A percentile compares a stretch with the other conserved stretches of the same genome.
These are phyloP conservation scores for Paramarasmius palmivorus DNA, from an alignment of 1,284 basidiomycete genomes.

Conservation along the genomic window DNA sequence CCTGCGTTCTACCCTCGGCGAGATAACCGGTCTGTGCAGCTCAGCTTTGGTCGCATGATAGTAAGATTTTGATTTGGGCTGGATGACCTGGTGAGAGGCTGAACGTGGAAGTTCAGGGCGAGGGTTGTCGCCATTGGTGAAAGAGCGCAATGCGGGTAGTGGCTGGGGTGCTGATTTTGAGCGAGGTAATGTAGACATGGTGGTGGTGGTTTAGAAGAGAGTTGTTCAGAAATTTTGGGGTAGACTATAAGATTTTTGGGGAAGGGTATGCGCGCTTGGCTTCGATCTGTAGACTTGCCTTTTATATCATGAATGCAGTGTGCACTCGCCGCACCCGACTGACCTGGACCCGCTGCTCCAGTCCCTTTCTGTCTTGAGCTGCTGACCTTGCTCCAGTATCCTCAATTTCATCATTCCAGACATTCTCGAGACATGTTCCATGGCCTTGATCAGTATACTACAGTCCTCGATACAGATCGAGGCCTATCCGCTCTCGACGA, in stretches of 20 bases:
- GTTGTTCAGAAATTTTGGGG: no score
- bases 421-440: no score
- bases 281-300: neutral
- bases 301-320: slow-evolving; percentile 26
- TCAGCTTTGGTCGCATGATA: neutral
- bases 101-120: neutral
- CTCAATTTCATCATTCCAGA: no score
- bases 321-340: no score
- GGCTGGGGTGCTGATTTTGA: slow-evolving; percentile 7
- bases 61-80: neutral
- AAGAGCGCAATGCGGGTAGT: neutral
- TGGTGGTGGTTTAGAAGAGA: neutral
- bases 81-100: slow-evolving; percentile 1
- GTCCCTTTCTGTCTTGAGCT: no score
- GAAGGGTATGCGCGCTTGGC: neutral
- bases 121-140: neutral
- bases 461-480: no score
- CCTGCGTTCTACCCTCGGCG: slow-evolving; percentile 1
- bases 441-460: no score
- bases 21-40: neutral
- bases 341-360: no score
- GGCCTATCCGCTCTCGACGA: no score
- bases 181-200: neutral
- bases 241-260: neutral
- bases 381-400: no score